phyloP scores from a whole-genome alignment of 2,329 filamentous ascomycete species.

The Zasmidium citrigriseum region DNA sequence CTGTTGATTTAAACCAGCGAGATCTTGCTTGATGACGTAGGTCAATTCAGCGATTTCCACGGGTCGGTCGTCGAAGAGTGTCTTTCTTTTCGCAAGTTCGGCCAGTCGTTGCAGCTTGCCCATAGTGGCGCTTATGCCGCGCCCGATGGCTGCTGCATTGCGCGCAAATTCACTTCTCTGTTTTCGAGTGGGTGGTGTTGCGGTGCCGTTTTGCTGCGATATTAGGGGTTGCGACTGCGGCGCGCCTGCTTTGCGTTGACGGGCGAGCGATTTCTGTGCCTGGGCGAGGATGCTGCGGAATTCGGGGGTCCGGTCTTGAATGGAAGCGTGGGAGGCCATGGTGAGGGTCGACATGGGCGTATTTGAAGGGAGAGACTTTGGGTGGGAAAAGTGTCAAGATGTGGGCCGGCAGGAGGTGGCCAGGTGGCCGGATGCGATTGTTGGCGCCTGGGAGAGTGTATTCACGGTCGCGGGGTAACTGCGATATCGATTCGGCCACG shows the following conservation, averaged over 20 bases:
- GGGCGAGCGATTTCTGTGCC: slow-evolving; percentile 67
- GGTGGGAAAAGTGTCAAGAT: slow-evolving; percentile 3
- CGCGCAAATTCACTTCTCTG: slow-evolving; percentile 87
- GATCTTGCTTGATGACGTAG: slow-evolving; percentile 96
- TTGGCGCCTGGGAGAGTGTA: neutral
- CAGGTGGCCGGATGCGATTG: slow-evolving; percentile 10
- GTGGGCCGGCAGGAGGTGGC: slow-evolving; percentile 13
- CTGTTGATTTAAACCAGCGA: slow-evolving; percentile 81
- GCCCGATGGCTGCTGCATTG: slow-evolving; percentile 85
- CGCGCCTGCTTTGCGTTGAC: slow-evolving; percentile 69
- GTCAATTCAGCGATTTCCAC: slow-evolving; percentile 97
- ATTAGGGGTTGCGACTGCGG: slow-evolving; percentile 77
- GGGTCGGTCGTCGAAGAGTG: slow-evolving; percentile 93
- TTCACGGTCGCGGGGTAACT: neutral
- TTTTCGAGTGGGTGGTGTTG: slow-evolving; percentile 36
- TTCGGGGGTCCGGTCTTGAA: slow-evolving; percentile 95
- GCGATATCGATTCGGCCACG: neutral
- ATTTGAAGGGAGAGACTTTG: slow-evolving; percentile 3
- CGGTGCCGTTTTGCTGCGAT: slow-evolving; percentile 54
- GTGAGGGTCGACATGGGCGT: slow-evolving; percentile 26
- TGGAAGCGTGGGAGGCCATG: slow-evolving; percentile 63
- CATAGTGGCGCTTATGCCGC: slow-evolving; percentile 89
- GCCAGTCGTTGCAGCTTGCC: slow-evolving; percentile 92
- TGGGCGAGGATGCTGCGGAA: slow-evolving; percentile 89
- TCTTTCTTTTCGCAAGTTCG: slow-evolving; percentile 92